Evolutionary conservation across 1,284 basidiomycete species (phyloP).

Genomic region (Phylloporus sp.): DNA sequence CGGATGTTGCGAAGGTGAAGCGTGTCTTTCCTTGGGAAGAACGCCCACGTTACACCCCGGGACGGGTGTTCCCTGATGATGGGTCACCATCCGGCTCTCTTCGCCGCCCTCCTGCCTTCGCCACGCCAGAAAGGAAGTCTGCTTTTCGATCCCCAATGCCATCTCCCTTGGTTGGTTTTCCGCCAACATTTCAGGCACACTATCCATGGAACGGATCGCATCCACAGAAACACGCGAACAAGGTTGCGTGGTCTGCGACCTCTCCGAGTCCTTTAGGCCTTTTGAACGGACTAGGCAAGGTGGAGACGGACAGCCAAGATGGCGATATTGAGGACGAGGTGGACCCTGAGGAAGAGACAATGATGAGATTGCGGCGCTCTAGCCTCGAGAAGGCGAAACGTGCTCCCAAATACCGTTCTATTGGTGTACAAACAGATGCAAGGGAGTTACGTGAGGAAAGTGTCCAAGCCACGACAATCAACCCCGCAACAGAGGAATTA

Average conservation of each 20-base stretch:
- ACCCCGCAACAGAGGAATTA: conserved; percentile 27
- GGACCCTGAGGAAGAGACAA: conserved; percentile 57
- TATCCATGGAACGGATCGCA: conserved; percentile 88
- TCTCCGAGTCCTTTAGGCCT: conserved; percentile 54
- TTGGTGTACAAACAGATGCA: conserved; percentile 42
- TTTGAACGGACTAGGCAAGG: conserved; percentile 57
- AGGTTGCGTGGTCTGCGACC: conserved; percentile 61
- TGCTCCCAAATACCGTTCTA: conserved; percentile 33
- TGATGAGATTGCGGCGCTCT: conserved; percentile 31
- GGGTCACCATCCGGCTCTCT: conserved; percentile 61
- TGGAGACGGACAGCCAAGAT: conserved; percentile 76
- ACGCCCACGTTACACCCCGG: conserved; percentile 66
- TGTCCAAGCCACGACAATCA: conserved; percentile 31
- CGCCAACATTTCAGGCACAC: conserved; percentile 65
- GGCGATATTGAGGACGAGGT: conserved; percentile 85
- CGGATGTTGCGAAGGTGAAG: conserved; percentile 78
- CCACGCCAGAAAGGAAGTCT: conserved; percentile 35
- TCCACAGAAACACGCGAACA: conserved; percentile 78
- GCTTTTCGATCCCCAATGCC: conserved; percentile 37
- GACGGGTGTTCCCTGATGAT: conserved; percentile 79
- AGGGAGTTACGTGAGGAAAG: conserved; percentile 33
- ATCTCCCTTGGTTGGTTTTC: conserved; percentile 53
- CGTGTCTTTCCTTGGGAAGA: conserved; percentile 95
- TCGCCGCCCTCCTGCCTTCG: conserved; percentile 40
- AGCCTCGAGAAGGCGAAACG: conserved; percentile 16